Evolutionary conservation across 192 early-diverging fungal genomes (phyloP), one percentile per base, ranked within the genome.

Genomic region (Backusella mclennaniae): DNA sequence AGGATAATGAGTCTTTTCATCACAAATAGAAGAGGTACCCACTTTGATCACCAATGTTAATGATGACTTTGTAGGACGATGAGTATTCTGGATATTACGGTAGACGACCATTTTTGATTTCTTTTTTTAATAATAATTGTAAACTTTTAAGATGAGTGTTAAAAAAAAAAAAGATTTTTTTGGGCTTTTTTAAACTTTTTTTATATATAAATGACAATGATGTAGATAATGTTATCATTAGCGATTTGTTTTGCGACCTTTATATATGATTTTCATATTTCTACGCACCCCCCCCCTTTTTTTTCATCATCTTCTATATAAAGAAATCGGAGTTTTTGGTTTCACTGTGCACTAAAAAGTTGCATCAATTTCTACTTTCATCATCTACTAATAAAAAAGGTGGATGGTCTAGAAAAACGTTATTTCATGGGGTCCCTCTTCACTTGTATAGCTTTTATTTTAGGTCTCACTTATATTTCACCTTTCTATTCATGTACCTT

Each of bases 11-110:
- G 95, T 97, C 66, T 88, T 78, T 73, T 96, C 95, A 79, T 96
- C 96, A 86, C 96, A 97, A 73, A 99, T 99, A 36, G 95, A 97
- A 35, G 94, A 94, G 0, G 97, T 99, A 67, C 98, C 98, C 23
- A 99, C 89, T 81, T 97, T 98, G 75, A 96, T 89, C 67, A 96
- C 95, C 38, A 96, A 90, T 1, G 94, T 95, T 79, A 92, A 84
- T 19, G 83, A 82, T 53, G 78, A 70, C 35, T 75, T 79, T 35
- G 78, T 75, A 42, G 73, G 73, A 23, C 78, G 78, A 46, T 79
- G 73, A 21, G 73, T 75, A 44, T 79, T 79, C 53, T 75, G 73
- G 44, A 75, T 52, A 75, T 79, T 79, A 19, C 74, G 73, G 41
- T 79, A 74, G 49, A 79, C 73, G 36, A 75, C 53, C 44, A 56